Evolutionary conservation across 2,329 filamentous ascomycete genomes (phyloP).

Genomic region (Hypoxylon sp.): DNA sequence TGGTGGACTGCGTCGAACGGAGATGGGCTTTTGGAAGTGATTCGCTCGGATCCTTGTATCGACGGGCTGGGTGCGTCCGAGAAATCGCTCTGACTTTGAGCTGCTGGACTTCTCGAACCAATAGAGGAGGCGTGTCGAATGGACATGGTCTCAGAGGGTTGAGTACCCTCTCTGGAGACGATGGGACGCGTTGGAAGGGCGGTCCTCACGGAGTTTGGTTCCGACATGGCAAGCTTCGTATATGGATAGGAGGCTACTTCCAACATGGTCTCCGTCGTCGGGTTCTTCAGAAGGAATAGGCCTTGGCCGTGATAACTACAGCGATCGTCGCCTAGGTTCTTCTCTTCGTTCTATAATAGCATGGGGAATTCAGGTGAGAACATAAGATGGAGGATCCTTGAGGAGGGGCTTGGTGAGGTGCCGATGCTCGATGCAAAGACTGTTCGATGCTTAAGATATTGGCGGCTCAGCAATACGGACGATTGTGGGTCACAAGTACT

Average conservation of each 20-base stretch:
- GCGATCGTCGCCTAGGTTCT: slow-evolving; percentile 21
- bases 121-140: slow-evolving; percentile 41
- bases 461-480: slow-evolving; percentile 21
- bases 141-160: slow-evolving; percentile 42
- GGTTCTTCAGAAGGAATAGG: slow-evolving; percentile 14
- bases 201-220: slow-evolving; percentile 46
- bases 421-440: slow-evolving; percentile 15
- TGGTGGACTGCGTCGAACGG: slow-evolving; percentile 47
- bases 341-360: slow-evolving; percentile 22
- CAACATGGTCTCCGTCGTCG: slow-evolving; percentile 42
- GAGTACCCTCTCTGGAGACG: slow-evolving; percentile 45
- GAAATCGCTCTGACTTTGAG: slow-evolving; percentile 45
- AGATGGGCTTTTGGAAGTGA: slow-evolving; percentile 50
- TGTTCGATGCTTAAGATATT: slow-evolving; percentile 25
- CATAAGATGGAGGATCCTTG: slow-evolving; percentile 6
- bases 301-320: slow-evolving; percentile 18
- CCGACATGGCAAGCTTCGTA: slow-evolving; percentile 41
- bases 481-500: slow-evolving; percentile 20
- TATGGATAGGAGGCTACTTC: slow-evolving; percentile 43
- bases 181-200: slow-evolving; percentile 50
- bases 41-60: slow-evolving; percentile 48
- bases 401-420: slow-evolving; percentile 16
- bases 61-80: slow-evolving; percentile 49
- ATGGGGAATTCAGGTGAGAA: slow-evolving; percentile 21
- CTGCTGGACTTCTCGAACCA: slow-evolving; percentile 47